phyloP scores from a whole-genome alignment of 176 grass and related monocot genomes.

The Musa schizocarpa region DNA sequence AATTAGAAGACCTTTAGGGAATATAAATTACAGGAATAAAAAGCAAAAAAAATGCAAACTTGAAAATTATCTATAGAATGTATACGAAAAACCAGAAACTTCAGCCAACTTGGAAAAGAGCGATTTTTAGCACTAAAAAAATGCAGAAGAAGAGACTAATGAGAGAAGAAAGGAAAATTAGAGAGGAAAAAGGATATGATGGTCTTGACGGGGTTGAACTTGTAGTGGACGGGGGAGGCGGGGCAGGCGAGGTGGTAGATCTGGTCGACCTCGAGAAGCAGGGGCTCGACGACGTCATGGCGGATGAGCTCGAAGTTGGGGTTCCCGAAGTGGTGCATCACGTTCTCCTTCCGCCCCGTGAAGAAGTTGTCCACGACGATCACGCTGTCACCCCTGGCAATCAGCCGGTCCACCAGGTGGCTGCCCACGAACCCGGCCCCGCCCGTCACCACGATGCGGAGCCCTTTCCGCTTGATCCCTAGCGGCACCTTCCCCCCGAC shows the following conservation, averaged over 20 bases:
- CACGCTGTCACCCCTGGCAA: slow-evolving; percentile 68
- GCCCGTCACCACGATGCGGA: slow-evolving; percentile 76
- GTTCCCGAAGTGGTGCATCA: slow-evolving; percentile 76
- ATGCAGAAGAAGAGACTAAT: not conserved
- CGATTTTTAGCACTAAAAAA: slow-evolving; percentile 3
- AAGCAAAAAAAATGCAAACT: no score
- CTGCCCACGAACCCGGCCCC: slow-evolving; percentile 88
- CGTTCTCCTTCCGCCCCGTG: slow-evolving; percentile 87
- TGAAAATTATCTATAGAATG: no score
- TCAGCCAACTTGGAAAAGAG: not conserved
- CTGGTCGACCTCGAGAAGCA: slow-evolving; percentile 93
- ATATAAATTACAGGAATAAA: not conserved
- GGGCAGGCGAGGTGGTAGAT: slow-evolving; percentile 98
- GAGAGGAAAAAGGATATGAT: slow-evolving; percentile 82
- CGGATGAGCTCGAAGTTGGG: slow-evolving; percentile 92
- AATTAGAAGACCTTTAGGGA: not conserved
- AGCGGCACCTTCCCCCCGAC: slow-evolving; percentile 69
- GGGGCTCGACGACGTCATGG: slow-evolving; percentile 93
- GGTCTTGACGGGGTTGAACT: slow-evolving; percentile 95
- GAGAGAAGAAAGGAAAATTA: not conserved
- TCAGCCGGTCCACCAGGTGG: slow-evolving; percentile 80
- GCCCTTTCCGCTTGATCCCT: slow-evolving; percentile 69
- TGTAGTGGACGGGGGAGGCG: slow-evolving; percentile 91
- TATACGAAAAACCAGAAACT: not conserved
- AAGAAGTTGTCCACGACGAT: slow-evolving; percentile 98